Percentiles rank a stretch among this genome's conserved stretches.
Evolutionary conservation across 331 rosid species (phyloP).

Genomic region (Malus hybrid): DNA sequence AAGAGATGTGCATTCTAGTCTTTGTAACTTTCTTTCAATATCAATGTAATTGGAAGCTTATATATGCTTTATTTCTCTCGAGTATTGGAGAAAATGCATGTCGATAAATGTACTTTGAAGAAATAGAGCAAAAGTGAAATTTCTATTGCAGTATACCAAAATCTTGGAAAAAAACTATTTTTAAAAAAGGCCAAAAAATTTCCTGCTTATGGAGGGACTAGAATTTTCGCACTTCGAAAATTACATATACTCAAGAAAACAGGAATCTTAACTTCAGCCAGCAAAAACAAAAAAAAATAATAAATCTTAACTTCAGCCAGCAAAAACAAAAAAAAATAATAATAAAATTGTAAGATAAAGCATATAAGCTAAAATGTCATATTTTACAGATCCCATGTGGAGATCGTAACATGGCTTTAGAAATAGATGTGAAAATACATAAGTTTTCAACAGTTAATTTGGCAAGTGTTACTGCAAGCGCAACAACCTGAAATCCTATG

Average conservation of each 20-base stretch:
- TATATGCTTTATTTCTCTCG: not conserved
- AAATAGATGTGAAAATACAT: constrained; percentile 7
- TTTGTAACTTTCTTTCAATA: not conserved
- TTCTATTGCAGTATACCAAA: not conserved
- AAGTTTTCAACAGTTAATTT: not conserved
- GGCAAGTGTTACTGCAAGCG: not conserved
- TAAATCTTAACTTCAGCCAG: not conserved
- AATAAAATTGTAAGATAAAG: not conserved
- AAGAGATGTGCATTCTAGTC: not conserved
- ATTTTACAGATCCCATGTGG: constrained; percentile 19
- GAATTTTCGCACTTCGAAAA: not conserved
- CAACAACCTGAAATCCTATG: not conserved
- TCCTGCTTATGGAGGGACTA: not conserved
- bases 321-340: no score
- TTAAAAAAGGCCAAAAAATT: not conserved
- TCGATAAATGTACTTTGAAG: not conserved
- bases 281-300: no score
- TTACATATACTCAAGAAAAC: not conserved
- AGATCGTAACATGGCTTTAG: constrained; percentile 27
- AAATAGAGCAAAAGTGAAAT: no score
- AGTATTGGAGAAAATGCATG: not conserved
- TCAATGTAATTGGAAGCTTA: not conserved
- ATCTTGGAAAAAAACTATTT: not conserved
- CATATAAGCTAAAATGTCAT: constrained; percentile 1
- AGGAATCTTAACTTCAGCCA: not conserved